Evolutionary conservation across 129 eudicot genomes (phyloP).

Genomic region (Ambrosia trifida): DNA sequence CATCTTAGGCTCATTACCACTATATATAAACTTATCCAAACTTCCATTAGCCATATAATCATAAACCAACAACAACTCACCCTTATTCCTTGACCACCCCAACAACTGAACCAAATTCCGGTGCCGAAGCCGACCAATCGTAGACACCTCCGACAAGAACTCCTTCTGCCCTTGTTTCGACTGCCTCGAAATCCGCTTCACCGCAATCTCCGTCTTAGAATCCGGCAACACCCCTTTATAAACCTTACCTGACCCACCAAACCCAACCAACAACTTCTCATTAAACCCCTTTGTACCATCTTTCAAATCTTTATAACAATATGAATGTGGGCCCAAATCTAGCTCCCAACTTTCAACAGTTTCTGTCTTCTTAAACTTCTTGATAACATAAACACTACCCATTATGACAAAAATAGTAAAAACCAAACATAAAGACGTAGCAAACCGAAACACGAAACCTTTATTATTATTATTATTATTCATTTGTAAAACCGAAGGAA

Average conservation of each 20-base stretch:
- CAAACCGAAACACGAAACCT: slow-evolving; percentile 31
- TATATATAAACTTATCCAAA: slow-evolving; percentile 41
- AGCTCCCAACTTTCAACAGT: slow-evolving; percentile 69
- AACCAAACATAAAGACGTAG: slow-evolving; percentile 6
- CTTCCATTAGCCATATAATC: slow-evolving; percentile 68
- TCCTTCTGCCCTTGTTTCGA: slow-evolving; percentile 62
- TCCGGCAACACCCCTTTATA: slow-evolving; percentile 48
- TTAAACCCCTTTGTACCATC: slow-evolving; percentile 58
- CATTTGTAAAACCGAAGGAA: slow-evolving; percentile 36
- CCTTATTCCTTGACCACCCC: slow-evolving; percentile 53
- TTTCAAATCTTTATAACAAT: slow-evolving; percentile 45
- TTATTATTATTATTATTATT: slow-evolving; percentile 35
- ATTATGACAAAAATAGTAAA: slow-evolving; percentile 1
- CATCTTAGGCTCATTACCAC: not conserved
- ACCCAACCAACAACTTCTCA: slow-evolving; percentile 45
- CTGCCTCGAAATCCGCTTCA: slow-evolving; percentile 52
- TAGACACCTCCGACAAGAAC: slow-evolving; percentile 58
- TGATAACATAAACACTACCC: slow-evolving; percentile 16
- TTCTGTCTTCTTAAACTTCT: slow-evolving; percentile 44
- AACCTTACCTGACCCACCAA: slow-evolving; percentile 69
- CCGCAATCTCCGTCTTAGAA: slow-evolving; percentile 38
- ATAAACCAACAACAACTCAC: slow-evolving; percentile 60
- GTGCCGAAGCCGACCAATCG: slow-evolving; percentile 59
- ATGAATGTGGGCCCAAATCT: slow-evolving; percentile 53
- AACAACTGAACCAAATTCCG: slow-evolving; percentile 55